phyloP scores from a whole-genome alignment of 306 rosid genomes.

The Dryas drummondii region DNA sequence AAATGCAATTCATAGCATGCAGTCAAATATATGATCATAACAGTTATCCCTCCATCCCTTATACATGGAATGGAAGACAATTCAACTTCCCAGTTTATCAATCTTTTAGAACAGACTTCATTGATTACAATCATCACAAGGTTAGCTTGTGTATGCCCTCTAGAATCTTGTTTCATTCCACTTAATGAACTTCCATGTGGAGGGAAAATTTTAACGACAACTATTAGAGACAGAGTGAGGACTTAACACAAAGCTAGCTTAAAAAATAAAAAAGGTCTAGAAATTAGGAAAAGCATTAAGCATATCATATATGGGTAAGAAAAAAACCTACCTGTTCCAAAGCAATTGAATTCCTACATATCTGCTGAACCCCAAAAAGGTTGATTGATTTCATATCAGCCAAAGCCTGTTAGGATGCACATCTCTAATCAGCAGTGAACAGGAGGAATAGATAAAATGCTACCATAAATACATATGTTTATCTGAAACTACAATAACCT shows the following conservation, averaged over 20 bases:
- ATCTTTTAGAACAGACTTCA: neutral
- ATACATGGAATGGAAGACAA: neutral
- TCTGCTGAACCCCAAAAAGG: slow-evolving; percentile 99
- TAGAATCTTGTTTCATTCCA: neutral
- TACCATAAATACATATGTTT: slow-evolving; percentile 16
- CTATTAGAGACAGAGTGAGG: neutral
- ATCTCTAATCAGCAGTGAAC: slow-evolving; percentile 34
- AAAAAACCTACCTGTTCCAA: slow-evolving; percentile 79
- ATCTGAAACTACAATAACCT: slow-evolving; percentile 46
- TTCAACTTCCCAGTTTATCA: neutral
- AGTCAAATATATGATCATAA: neutral
- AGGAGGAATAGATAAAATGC: slow-evolving; percentile 14
- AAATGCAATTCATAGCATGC: neutral
- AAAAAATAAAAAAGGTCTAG: neutral
- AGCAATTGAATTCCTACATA: slow-evolving; percentile 93
- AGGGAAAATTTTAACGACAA: neutral
- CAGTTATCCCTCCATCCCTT: neutral
- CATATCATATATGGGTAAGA: neutral
- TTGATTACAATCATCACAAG: neutral
- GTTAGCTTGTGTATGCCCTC: neutral
- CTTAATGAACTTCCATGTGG: neutral
- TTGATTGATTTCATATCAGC: slow-evolving; percentile 85
- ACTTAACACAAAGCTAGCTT: neutral
- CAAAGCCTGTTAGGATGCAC: slow-evolving; percentile 62
- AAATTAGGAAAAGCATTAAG: neutral